Evolutionary conservation across 805 yeast genomes (phyloP).

Genomic region (Yamadazyma tumulicola): DNA sequence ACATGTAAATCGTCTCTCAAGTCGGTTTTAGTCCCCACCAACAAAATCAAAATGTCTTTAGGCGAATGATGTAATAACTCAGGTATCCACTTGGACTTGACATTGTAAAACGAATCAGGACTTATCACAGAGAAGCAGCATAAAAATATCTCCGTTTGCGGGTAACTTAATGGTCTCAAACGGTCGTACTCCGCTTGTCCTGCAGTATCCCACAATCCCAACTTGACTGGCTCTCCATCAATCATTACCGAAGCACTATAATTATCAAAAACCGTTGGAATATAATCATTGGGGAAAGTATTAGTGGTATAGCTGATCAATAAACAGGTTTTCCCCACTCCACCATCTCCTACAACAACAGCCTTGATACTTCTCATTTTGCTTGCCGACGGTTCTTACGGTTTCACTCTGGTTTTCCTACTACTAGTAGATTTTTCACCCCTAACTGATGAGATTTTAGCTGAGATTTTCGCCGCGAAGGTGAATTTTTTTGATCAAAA

Average conservation of each 20-base stretch:
- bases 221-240: constrained; percentile 75
- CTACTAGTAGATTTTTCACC: too few species aligned
- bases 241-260: constrained; percentile 83
- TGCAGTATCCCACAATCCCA: constrained; percentile 95
- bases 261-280: constrained; percentile 92
- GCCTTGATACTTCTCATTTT: constrained; percentile 85
- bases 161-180: constrained; percentile 83
- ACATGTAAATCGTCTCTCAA: constrained; percentile 77
- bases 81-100: constrained; percentile 72
- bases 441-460: too few species aligned
- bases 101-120: constrained; percentile 77
- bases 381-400: too few species aligned
- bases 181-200: constrained; percentile 93
- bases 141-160: constrained; percentile 86
- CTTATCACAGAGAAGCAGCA: constrained; percentile 83
- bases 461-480: too few species aligned
- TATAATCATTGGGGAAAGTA: constrained; percentile 88
- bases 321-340: constrained; percentile 91
- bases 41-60: constrained; percentile 58
- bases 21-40: constrained; percentile 89
- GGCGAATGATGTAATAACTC: constrained; percentile 85
- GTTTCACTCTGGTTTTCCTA: neutral
- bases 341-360: constrained; percentile 94
- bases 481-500: too few species aligned
- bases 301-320: constrained; percentile 87